Base-by-base conservation (phyloP, 2,329 filamentous ascomycete species). In the Fusarium floridanum region DNA sequence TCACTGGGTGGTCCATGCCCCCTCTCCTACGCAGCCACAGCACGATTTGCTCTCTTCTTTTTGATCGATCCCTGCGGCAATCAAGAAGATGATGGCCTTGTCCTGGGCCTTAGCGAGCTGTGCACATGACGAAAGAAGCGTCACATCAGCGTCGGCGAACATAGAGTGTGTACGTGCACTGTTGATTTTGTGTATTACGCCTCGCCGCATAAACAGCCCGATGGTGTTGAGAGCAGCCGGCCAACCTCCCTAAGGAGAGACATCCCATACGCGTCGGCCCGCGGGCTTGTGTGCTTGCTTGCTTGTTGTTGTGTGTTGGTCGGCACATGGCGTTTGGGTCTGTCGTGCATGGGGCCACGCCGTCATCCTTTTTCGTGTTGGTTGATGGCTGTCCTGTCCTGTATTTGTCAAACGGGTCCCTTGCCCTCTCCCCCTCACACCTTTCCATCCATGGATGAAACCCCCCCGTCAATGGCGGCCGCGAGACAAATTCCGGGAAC, bases 401-500 rank as follows among this genome's bases (percentile, higher is more conserved):
- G 34, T 61, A 20, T 17, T 59, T 16, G 55, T 67, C 32, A 37
- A 43, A 11, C 10, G 29, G 29, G 29, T 32, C 29, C 29, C 29
- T 10, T 11, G n/a, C 20, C 50, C 66, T 55, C 71, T 67, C 37
- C 63, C 67, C 29, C 14, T 27, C 24, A 27, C 24, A 27, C 36
- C 6, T 12, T 7, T n/a, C 45, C 34, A 36, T 16, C 34, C 34
- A 17, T 17, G 36, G 39, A 43, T 43, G 39, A 20, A 43, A 43
- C 39, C 39, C 39, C 36, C 39, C 39, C 39, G 39, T 45, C 41
- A 45, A 45, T 45, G 20, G 41, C 41, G 41, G 41, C 41, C 41
- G 20, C 20, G 41, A 24, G 20, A 24, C 43, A 24, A 24, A 67
- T 32, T 50, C 61, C 71, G 64, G 72, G 39, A 66, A 62, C 22